Evolutionary conservation across 1,284 basidiomycete species (phyloP).

Genomic region (Leucoagaricus sp.): DNA sequence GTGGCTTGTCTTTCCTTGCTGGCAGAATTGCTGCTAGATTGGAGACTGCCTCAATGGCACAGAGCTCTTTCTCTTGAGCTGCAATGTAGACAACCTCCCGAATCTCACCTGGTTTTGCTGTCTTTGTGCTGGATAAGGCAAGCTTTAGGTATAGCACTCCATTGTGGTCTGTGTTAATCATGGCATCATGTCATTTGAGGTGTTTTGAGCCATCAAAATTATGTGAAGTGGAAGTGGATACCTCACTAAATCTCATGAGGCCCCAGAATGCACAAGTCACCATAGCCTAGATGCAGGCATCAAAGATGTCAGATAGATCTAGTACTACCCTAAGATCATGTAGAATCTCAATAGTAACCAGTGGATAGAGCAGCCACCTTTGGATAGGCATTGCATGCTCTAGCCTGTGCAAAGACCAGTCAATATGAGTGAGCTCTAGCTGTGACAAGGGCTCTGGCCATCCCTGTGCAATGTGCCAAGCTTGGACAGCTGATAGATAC

Average conservation of each 20-base stretch:
- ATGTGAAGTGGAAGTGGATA: slow-evolving; percentile 22
- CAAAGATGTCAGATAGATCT: slow-evolving; percentile 29
- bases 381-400: slow-evolving; percentile 15
- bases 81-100: slow-evolving; percentile 30
- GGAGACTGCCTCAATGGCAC: slow-evolving; percentile 27
- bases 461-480: slow-evolving; percentile 41
- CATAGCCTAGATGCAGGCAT: slow-evolving; percentile 38
- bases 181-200: slow-evolving; percentile 22
- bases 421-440: slow-evolving; percentile 19
- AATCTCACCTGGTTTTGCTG: slow-evolving; percentile 24
- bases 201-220: slow-evolving; percentile 24
- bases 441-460: slow-evolving; percentile 30
- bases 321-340: slow-evolving; percentile 21
- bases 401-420: slow-evolving; percentile 28
- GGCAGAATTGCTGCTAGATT: slow-evolving; percentile 32
- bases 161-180: slow-evolving; percentile 19
- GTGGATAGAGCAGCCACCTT: slow-evolving; percentile 23
- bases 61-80: slow-evolving; percentile 22
- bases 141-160: not conserved
- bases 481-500: slow-evolving; percentile 35
- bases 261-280: slow-evolving; percentile 37
- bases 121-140: not conserved
- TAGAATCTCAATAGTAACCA: slow-evolving; percentile 33
- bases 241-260: slow-evolving; percentile 37
- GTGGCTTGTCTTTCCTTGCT: slow-evolving; percentile 16